Evolutionary conservation across 2,329 filamentous ascomycete species (phyloP), one percentile per base, ranked within the genome.

Genomic region (Botrytis elliptica): DNA sequence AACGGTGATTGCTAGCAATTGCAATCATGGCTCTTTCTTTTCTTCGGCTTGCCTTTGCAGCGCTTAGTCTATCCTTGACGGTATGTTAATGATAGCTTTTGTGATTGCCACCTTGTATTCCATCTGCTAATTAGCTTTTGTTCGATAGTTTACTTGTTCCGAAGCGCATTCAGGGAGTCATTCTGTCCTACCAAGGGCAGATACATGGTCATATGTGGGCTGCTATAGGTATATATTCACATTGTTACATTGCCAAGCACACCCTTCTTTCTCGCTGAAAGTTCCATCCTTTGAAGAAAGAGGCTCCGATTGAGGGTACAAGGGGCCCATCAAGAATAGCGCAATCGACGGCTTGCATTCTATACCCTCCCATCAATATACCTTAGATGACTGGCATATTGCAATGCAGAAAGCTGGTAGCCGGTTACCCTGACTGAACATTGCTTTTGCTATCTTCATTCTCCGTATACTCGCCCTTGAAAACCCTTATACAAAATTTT

Each of bases 161-260:
- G 64, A 69, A 69, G 71, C 71, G 18, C 42, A 22, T 60, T 72
- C 49, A 18, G 36, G 46, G 46, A 57, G 62, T 29, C 46, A 38
- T 36, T 40, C 59, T 71, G 66, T 73, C 44, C 2, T 42, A 63
- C 67, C 59, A 44, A 71, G 72, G n/a, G 67, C 40, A 66, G 52
- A 66, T 67, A 62, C 40, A 74, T 71, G 72, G 69, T 70, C 72
- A 49, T 72, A 72, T 74, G 60, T 74, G 20, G 72, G 72, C 38
- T 74, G 69, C 68, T 74, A 74, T 44, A 67, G 67, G 72, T 74
- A 74, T 25, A 33, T 59, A 44, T 42, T 9, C 25, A 52, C 29
- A 62, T 69, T 55, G 71, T 69, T 69, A 52, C 55, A 73, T 55
- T 62, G 55, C 71, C 71, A 73, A 62, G 55, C 40, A 52, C 29